Percentiles rank a stretch among this genome's conserved stretches.
These are phyloP conservation scores for Alectoria sarmentosa DNA, from an alignment of 495 filamentous ascomycete genomes.

Conservation along the genomic window DNA sequence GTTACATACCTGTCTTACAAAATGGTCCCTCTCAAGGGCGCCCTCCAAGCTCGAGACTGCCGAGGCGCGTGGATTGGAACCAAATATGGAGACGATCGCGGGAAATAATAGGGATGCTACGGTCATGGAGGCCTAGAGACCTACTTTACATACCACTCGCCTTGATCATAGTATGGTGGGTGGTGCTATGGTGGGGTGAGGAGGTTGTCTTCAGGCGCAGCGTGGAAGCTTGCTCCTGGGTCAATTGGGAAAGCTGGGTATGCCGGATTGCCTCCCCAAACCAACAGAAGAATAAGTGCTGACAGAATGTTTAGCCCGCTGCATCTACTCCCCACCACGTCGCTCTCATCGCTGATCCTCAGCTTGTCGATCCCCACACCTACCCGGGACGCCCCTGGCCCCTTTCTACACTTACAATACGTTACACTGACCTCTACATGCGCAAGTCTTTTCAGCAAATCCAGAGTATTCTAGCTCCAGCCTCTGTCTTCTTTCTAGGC, in stretches of 20 bases:
- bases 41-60: not conserved
- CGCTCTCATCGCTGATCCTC: constrained; percentile 90
- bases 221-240: constrained; percentile 71
- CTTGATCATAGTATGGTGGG: constrained; percentile 66
- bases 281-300: not conserved
- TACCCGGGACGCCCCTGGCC: constrained; percentile 94
- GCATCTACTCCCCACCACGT: constrained; percentile 77
- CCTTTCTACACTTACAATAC: constrained; percentile 66
- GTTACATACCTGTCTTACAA: constrained; percentile 20
- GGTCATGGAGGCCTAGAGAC: constrained; percentile 14
- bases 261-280: constrained; percentile 27
- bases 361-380: constrained; percentile 93
- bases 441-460: constrained; percentile 68
- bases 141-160: constrained; percentile 48
- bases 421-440: constrained; percentile 84
- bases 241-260: constrained; percentile 89
- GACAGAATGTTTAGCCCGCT: constrained; percentile 48
- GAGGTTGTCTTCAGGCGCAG: constrained; percentile 61
- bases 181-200: constrained; percentile 83
- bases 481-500: constrained; percentile 83
- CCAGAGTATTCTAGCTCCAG: constrained; percentile 62
- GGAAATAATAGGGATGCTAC: not conserved
- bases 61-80: not conserved
- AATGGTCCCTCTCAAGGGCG: constrained; percentile 8
- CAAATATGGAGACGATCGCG: constrained; percentile 1